Evolutionary conservation across 805 yeast species (phyloP).

Genomic region (Myxozyma melibiosi): DNA sequence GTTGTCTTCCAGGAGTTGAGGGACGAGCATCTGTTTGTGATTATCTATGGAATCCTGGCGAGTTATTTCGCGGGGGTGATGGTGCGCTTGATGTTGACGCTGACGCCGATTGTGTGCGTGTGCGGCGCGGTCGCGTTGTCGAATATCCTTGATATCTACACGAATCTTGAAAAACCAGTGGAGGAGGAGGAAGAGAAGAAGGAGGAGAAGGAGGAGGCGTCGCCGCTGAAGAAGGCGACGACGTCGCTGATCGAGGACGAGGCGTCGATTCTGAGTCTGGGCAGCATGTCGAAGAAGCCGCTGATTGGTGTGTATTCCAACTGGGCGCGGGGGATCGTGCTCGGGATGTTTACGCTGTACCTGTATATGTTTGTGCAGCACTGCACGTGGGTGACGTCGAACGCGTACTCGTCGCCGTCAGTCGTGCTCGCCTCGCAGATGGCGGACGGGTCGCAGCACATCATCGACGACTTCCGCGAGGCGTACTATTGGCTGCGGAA

Average conservation of each 20-base stretch:
- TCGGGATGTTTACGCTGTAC: conserved; percentile 70
- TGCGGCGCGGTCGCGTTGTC: conserved; percentile 88
- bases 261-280: conserved; percentile 7
- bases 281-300: conserved; percentile 15
- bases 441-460: conserved; percentile 80
- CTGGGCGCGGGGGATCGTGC: conserved; percentile 62
- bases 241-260: background rate
- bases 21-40: conserved; percentile 90
- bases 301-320: conserved; percentile 28
- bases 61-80: conserved; percentile 98
- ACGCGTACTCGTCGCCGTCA: conserved; percentile 96
- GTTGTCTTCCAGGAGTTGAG: conserved; percentile 83
- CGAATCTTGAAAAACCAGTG: conserved; percentile 51
- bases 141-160: conserved; percentile 77
- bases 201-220: background rate
- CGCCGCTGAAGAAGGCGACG: conserved; percentile 4
- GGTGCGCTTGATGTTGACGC: conserved; percentile 95
- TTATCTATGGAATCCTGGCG: conserved; percentile 89
- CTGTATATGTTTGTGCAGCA: conserved; percentile 82
- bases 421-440: conserved; percentile 84
- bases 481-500: conserved; percentile 98
- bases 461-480: conserved; percentile 97
- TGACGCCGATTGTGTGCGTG: conserved; percentile 95
- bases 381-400: conserved; percentile 96
- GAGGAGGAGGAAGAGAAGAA: background rate